A percentile compares a stretch with the other conserved stretches of the same genome.
Evolutionary conservation across 441 rosid species (phyloP).

Genomic region (Erodium trifolium): DNA sequence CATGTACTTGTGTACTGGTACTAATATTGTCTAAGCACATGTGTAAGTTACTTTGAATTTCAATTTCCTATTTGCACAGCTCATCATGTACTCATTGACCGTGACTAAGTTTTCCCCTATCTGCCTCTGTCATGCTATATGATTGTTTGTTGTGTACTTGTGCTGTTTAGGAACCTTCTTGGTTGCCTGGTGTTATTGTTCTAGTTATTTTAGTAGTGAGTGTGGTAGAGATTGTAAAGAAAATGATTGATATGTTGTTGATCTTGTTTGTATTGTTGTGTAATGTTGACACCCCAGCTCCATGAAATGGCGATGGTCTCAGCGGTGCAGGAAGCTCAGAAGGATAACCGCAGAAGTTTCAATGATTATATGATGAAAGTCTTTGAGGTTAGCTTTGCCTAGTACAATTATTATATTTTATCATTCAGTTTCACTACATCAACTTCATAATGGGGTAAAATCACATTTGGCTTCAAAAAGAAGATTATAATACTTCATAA

Average conservation of each 20-base stretch:
- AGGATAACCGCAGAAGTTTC: conserved; percentile 80
- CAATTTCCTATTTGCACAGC: neutral
- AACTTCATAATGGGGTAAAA: neutral
- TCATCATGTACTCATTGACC: no score
- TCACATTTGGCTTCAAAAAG: neutral
- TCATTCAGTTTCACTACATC: neutral
- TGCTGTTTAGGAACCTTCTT: no score
- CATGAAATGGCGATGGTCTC: conserved; percentile 98
- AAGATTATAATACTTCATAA: no score
- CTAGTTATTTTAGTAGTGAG: no score
- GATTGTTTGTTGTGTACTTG: no score
- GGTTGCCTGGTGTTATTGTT: no score
- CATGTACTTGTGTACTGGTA: no score
- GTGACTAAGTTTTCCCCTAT: no score
- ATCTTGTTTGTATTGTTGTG: neutral
- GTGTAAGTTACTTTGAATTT: neutral
- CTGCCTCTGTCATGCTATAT: no score
- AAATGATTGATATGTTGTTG: neutral
- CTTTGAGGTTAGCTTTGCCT: conserved; percentile 56
- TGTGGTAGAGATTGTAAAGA: no score
- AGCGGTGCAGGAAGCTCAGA: conserved; percentile 91
- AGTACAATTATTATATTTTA: neutral
- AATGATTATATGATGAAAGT: conserved; percentile 91
- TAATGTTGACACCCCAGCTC: conserved; percentile 40
- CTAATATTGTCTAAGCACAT: neutral